These are phyloP conservation scores for Boletus insuetus DNA, from an alignment of 768 basidiomycete species.

Conservation along the genomic window DNA sequence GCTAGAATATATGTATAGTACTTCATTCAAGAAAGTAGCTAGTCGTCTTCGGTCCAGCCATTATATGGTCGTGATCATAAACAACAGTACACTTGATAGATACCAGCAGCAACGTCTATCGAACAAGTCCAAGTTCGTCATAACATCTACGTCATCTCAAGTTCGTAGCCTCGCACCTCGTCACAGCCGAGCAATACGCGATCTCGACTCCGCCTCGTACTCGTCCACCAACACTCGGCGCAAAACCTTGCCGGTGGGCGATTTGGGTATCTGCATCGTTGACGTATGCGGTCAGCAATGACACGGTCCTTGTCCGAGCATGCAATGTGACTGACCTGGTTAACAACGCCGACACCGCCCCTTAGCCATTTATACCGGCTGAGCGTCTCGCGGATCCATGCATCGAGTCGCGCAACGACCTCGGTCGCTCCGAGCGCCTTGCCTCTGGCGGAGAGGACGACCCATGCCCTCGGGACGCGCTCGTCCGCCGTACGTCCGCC, in stretches of 20 bases:
- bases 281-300: neutral
- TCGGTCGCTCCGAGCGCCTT: slow-evolving; percentile 42
- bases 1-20: no score
- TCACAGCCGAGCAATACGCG: slow-evolving; percentile 26
- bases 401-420: slow-evolving; percentile 48
- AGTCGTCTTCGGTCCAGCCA: no score
- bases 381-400: slow-evolving; percentile 59
- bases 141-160: neutral
- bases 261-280: slow-evolving; percentile 58
- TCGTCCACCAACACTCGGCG: slow-evolving; percentile 58
- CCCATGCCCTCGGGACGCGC: slow-evolving; percentile 75
- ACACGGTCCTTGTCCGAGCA: neutral
- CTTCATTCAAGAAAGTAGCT: no score
- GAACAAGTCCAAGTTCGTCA: no score
- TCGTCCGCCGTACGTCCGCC: slow-evolving; percentile 72
- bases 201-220: slow-evolving; percentile 40
- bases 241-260: slow-evolving; percentile 69
- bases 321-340: slow-evolving; percentile 44
- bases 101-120: no score
- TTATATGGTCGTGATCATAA: no score
- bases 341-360: slow-evolving; percentile 66
- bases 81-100: no score
- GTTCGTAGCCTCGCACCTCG: neutral
- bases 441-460: slow-evolving; percentile 61
- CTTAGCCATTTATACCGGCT: slow-evolving; percentile 77